Evolutionary conservation across 2,329 filamentous ascomycete genomes (phyloP), one percentile per base, ranked within the genome.

Genomic region (Penicillium hesseltinei): DNA sequence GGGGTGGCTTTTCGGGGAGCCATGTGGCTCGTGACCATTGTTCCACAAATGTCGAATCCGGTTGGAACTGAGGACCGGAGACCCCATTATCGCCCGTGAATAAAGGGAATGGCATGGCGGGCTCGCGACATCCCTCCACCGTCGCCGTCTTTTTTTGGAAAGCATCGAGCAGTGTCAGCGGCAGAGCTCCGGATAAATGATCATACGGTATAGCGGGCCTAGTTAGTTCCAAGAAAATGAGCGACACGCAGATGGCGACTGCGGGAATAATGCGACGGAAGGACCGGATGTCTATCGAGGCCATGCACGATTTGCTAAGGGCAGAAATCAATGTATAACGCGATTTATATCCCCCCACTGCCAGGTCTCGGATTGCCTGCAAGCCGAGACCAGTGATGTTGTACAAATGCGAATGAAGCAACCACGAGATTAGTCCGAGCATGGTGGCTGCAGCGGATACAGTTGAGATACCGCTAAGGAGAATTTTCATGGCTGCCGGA

Each of bases 401-500:
- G 46, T 76, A 71, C 21, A 75, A 55, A 25, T 67, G 55, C 5
- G 68, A 64, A 42, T 68, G 67, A 17, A 69, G 38, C 31, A 73
- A 31, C 60, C 69, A 72, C 0, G 74, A 65, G 2, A 69, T 43
- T 3, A 66, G 54, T 10, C 69, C 64, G 4, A 75, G 60, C 4
- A 67, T 61, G 11, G 66, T 60, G n/a, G 64, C 55, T 43, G 68
- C 59, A 42, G 65, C 52, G 58, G 64, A 61, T 40, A 73, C 63
- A 42, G 66, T 68, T 54, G 62, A 63, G 52, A 70, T 69, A 42
- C 73, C 74, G 43, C 71, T 74, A 38, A 75, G 58, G 31, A 76
- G 63, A 23, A 76, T 69, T 56, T 72, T 71, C 63, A 75, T 71
- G 13, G 72, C 74, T 7, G 69, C 72, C 9, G 72, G 71, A 52